These are phyloP conservation scores for Pulveroboletus sp. DNA, from an alignment of 768 basidiomycete species.

Conservation along the genomic window DNA sequence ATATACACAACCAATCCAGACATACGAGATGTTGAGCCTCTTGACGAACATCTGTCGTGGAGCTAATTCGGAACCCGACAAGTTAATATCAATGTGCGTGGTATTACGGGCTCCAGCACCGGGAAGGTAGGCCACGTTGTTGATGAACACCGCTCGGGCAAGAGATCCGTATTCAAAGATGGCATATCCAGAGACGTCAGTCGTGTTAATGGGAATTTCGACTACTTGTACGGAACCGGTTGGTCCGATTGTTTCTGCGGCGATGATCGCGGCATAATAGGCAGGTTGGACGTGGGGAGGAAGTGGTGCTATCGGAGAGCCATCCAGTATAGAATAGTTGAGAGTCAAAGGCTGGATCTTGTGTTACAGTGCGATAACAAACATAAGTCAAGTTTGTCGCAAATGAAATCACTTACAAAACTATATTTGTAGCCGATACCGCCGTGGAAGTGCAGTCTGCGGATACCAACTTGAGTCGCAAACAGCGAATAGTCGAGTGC, in stretches of 20 bases:
- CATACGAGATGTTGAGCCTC: constrained; percentile 45
- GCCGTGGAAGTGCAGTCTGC: constrained; percentile 59
- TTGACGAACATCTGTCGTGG: constrained; percentile 43
- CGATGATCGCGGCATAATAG: constrained; percentile 65
- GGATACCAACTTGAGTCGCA: constrained; percentile 54
- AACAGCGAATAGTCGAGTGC: constrained; percentile 62
- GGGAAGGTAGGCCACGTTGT: constrained; percentile 50
- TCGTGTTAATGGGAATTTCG: constrained; percentile 49
- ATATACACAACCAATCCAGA: neutral
- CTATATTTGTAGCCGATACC: constrained; percentile 74
- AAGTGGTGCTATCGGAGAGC: constrained; percentile 47
- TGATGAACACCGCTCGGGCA: constrained; percentile 54
- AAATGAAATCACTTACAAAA: constrained; percentile 35
- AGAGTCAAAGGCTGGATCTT: constrained; percentile 61
- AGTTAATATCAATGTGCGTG: constrained; percentile 42
- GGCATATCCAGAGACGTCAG: constrained; percentile 57
- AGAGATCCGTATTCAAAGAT: constrained; percentile 49
- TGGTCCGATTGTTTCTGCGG: constrained; percentile 54
- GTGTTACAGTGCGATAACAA: too few relatives aligned
- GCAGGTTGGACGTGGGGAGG: constrained; percentile 62
- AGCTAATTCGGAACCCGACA: constrained; percentile 26
- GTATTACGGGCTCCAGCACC: constrained; percentile 35
- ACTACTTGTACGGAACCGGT: constrained; percentile 39
- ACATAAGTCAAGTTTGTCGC: neutral
- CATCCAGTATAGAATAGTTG: constrained; percentile 57